Percentiles rank a stretch among this genome's conserved stretches.
Evolutionary conservation across 768 basidiomycete species (phyloP).

Genomic region (Termitomyces sp.): DNA sequence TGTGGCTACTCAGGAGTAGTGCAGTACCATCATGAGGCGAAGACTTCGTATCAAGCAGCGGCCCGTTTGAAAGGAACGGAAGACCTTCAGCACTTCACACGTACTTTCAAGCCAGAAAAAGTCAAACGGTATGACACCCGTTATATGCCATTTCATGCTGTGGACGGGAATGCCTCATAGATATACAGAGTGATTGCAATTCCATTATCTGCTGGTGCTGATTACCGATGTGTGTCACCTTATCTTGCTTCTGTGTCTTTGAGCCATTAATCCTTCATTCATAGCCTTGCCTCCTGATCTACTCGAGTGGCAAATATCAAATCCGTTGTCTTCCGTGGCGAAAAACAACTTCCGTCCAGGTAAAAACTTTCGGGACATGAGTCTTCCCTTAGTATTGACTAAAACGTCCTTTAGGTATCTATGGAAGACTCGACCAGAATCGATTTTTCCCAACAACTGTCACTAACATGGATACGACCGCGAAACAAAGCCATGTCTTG

Average conservation of each 20-base stretch:
- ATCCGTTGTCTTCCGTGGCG: conserved; percentile 56
- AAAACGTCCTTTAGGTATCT: conserved; percentile 28
- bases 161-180: background rate
- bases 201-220: conserved; percentile 50
- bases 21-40: conserved; percentile 27
- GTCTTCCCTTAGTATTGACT: background rate
- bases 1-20: conserved; percentile 31
- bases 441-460: conserved; percentile 67
- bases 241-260: background rate
- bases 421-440: conserved; percentile 52
- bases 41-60: conserved; percentile 38
- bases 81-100: conserved; percentile 67
- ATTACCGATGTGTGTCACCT: conserved; percentile 49
- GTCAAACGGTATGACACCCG: conserved; percentile 44
- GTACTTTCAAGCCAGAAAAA: conserved; percentile 39
- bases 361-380: conserved; percentile 15
- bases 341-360: conserved; percentile 46
- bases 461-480: conserved; percentile 74
- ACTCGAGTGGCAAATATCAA: conserved; percentile 55
- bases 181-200: conserved; percentile 51
- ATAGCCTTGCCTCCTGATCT: conserved; percentile 38
- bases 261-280: background rate
- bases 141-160: background rate
- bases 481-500: conserved; percentile 68
- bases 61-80: conserved; percentile 39